Base-by-base conservation (phyloP, 2,329 filamentous ascomycete species). In the Cladophialophora bantiana region DNA sequence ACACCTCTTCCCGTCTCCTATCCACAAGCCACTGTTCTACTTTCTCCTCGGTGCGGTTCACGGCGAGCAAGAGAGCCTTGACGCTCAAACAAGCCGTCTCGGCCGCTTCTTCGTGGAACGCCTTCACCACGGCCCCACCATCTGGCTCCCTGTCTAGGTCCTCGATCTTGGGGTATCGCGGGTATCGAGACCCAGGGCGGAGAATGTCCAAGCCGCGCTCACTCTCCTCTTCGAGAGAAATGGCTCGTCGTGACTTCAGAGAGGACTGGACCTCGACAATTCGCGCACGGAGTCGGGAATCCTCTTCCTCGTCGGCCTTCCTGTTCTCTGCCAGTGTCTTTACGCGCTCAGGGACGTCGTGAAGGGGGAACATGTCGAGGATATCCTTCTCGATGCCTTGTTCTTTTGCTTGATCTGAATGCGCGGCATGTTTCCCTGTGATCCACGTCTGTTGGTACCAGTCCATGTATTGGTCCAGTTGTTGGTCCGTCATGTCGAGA, bases 401-500 rank as follows among this genome's bases (percentile, higher is more conserved):
- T 78, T 45, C 64, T 71, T 75, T 78, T 13, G 78, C 79, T 77
- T 68, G 77, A 32, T 45, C 20, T 79, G 12, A 76, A 73, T 53
- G 79, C 75, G 18, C 73, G 76, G 64, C 84, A 81, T 68, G 83
- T 81, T 36, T 50, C 26, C 52, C 15, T n/a, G 32, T 62, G 54
- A 87, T 77, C 82, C 88, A 91, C 53, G 84, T 89, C 65, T 84
- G 83, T 74, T 91, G 88, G 75, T 91, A 94, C 88, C 90, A 95
- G 77, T 92, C 87, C 77, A 96, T 83, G 74, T 93, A 94, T 66
- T 90, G 85, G 73, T 94, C 90, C 42, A 94, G 79, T 69, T 90
- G 84, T 26, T 83, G 78, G 4, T 83, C 78, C 2, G 80, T 82
- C 86, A 94, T 89, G 1, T 80, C 76, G 48, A 89, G 83, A 7